Percentiles rank a stretch among this genome's conserved stretches.
phyloP scores from a whole-genome alignment of 2,329 filamentous ascomycete species.

The Plenodomus lindquistii region DNA sequence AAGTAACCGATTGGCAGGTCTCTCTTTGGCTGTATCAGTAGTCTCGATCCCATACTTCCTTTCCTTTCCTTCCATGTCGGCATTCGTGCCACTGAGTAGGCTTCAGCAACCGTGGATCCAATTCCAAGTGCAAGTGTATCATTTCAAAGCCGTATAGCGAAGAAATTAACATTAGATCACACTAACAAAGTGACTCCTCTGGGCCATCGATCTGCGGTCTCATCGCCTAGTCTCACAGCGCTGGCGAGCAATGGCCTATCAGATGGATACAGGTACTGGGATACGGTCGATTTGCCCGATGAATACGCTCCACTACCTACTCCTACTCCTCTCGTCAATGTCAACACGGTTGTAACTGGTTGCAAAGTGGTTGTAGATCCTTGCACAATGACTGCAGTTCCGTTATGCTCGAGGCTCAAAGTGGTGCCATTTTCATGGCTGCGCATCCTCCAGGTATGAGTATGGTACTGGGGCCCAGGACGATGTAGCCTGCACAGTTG shows the following conservation, averaged over 20 bases:
- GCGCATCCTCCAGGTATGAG: conserved; percentile 43
- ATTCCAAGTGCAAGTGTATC: not conserved
- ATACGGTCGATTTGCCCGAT: conserved; percentile 1
- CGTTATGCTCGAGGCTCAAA: conserved; percentile 34
- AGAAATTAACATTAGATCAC: conserved; percentile 15
- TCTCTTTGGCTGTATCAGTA: too few relatives aligned
- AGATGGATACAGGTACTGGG: conserved; percentile 7
- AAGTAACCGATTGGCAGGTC: too few relatives aligned
- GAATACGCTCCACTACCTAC: conserved; percentile 3
- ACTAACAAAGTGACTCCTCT: conserved; percentile 16
- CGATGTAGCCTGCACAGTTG: conserved; percentile 50
- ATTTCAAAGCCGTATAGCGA: conserved; percentile 20
- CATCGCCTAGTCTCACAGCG: not conserved
- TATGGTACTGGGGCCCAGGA: conserved; percentile 42
- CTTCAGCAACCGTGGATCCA: not conserved
- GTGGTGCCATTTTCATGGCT: conserved; percentile 40
- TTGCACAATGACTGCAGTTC: conserved; percentile 32
- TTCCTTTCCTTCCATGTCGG: too few relatives aligned
- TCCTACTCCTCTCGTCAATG: conserved; percentile 9
- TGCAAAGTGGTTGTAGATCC: conserved; percentile 25
- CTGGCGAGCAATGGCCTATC: conserved; percentile 4
- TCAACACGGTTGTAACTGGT: conserved; percentile 28
- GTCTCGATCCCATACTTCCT: too few relatives aligned
- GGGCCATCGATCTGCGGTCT: conserved; percentile 9
- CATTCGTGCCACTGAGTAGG: not conserved